Evolutionary conservation across 352 stramenopile genomes (phyloP).

Genomic region (Pythium rishiriense): DNA sequence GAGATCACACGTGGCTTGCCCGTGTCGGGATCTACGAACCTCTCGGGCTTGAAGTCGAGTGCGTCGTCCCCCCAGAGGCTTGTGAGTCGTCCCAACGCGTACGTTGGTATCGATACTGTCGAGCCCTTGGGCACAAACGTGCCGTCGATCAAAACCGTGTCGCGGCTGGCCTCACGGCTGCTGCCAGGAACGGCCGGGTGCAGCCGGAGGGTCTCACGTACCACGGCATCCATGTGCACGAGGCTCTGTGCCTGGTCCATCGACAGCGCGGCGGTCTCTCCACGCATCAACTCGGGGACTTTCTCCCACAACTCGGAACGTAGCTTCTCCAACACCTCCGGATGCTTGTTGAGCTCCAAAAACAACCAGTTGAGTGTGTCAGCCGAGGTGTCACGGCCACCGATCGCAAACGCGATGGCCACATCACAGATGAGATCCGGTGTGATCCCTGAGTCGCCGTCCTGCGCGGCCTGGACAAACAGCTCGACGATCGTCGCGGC

Average conservation of each 20-base stretch:
- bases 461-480: slow-evolving; percentile 25
- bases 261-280: background rate
- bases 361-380: slow-evolving; percentile 48
- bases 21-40: slow-evolving; percentile 26
- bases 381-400: slow-evolving; percentile 51
- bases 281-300: slow-evolving; percentile 23
- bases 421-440: slow-evolving; percentile 40
- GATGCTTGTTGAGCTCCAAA: slow-evolving; percentile 38
- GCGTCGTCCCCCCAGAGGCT: slow-evolving; percentile 38
- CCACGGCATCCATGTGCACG: slow-evolving; percentile 27
- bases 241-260: slow-evolving; percentile 18
- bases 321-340: slow-evolving; percentile 35
- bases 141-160: slow-evolving; percentile 38
- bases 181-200: slow-evolving; percentile 39
- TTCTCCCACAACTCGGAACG: slow-evolving; percentile 29
- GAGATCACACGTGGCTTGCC: slow-evolving; percentile 21
- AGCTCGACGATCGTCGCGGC: slow-evolving; percentile 24
- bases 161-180: slow-evolving; percentile 21
- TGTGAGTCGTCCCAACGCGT: slow-evolving; percentile 29
- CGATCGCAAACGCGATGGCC: slow-evolving; percentile 50
- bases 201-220: slow-evolving; percentile 41
- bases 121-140: slow-evolving; percentile 32
- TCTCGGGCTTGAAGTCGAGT: slow-evolving; percentile 35
- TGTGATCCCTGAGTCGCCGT: slow-evolving; percentile 14
- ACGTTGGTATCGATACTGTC: slow-evolving; percentile 28